Evolutionary conservation across 495 filamentous ascomycete genomes (phyloP).

Genomic region (Xylaria scruposa): DNA sequence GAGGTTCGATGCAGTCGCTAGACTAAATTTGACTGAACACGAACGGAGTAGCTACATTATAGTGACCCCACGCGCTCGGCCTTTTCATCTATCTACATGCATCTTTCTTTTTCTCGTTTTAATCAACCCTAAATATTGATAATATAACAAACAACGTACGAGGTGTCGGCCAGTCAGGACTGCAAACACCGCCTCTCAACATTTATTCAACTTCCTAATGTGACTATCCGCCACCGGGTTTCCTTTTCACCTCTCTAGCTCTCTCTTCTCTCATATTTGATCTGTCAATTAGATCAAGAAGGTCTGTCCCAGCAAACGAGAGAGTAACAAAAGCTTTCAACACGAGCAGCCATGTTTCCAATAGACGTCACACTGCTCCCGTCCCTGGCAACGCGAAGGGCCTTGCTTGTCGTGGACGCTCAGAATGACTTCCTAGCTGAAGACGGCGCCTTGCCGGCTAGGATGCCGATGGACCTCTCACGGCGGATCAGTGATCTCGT

Average conservation of each 20-base stretch:
- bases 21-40: slow-evolving; percentile 14
- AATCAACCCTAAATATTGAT: neutral
- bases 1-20: slow-evolving; percentile 9
- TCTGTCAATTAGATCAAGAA: neutral
- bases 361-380: slow-evolving; percentile 56
- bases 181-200: neutral
- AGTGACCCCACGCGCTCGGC: neutral
- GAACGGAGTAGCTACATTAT: neutral
- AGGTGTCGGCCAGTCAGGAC: slow-evolving; percentile 4
- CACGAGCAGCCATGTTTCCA: slow-evolving; percentile 48
- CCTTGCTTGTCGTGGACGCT: slow-evolving; percentile 82
- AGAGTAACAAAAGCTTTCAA: neutral
- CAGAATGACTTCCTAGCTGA: slow-evolving; percentile 89
- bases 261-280: neutral
- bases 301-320: neutral
- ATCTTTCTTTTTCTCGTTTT: neutral
- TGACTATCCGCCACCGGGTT: neutral
- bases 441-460: slow-evolving; percentile 71
- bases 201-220: neutral
- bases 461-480: slow-evolving; percentile 69
- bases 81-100: neutral
- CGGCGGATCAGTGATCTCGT: slow-evolving; percentile 70
- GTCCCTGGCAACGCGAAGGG: slow-evolving; percentile 72
- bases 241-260: neutral
- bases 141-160: neutral